A percentile compares a stretch with the other conserved stretches of the same genome.
phyloP scores from a whole-genome alignment of 2,329 filamentous ascomycete genomes.

The Colletotrichum sp. region DNA sequence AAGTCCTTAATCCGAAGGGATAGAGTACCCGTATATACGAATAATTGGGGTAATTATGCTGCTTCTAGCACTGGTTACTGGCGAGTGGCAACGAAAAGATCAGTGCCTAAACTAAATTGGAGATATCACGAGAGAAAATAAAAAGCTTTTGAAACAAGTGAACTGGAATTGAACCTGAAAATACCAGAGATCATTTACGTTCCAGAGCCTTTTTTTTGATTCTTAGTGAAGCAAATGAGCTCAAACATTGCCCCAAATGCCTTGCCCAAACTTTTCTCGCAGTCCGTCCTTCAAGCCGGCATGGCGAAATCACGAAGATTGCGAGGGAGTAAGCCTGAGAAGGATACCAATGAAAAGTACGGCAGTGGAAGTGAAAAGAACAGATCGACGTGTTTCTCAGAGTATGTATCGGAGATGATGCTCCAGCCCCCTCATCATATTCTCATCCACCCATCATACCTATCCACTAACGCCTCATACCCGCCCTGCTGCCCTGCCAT shows the following conservation, averaged over 20 bases:
- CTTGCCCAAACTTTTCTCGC: neutral
- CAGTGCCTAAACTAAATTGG: too few species aligned
- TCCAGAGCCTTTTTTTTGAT: too few species aligned
- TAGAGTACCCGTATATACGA: too few species aligned
- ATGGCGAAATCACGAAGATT: neutral
- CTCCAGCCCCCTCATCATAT: neutral
- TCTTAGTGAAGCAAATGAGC: neutral
- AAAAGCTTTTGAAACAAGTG: too few species aligned
- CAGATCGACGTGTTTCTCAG: neutral
- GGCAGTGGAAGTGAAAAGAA: neutral
- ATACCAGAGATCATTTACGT: too few species aligned
- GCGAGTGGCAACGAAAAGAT: too few species aligned
- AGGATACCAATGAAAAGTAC: neutral
- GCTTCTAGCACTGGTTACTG: too few species aligned
- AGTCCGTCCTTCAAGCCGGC: neutral
- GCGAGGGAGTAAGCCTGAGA: neutral
- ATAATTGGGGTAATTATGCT: too few species aligned
- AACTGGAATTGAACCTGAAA: too few species aligned
- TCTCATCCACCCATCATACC: neutral
- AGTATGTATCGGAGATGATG: neutral
- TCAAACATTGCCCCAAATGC: neutral
- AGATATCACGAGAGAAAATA: too few species aligned
- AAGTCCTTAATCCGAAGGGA: too few species aligned
- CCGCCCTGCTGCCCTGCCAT: neutral
- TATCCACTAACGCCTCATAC: neutral